A percentile compares a stretch with the other conserved stretches of the same genome.
phyloP scores from a whole-genome alignment of 768 basidiomycete species.

The Pleurotus platypus region DNA sequence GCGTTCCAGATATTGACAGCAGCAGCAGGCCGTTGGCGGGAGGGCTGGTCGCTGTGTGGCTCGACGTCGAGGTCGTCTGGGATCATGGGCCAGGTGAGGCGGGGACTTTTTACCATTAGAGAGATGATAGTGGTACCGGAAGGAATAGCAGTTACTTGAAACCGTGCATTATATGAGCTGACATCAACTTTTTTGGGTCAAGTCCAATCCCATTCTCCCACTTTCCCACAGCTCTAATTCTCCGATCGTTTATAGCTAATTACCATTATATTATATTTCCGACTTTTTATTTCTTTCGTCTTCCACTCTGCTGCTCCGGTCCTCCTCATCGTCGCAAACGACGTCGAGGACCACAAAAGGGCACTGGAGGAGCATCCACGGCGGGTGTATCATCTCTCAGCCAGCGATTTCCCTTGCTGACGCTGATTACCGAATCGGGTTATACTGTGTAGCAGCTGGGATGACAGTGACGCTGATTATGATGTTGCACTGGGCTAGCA shows the following conservation, averaged over 20 bases:
- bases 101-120: constrained; percentile 4
- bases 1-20: constrained; percentile 12
- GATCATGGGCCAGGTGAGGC: neutral
- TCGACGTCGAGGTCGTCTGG: neutral
- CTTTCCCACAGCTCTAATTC: constrained; percentile 7
- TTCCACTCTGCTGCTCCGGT: neutral
- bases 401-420: neutral
- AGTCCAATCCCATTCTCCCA: constrained; percentile 3
- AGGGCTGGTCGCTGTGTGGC: constrained; percentile 24
- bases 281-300: neutral
- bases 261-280: neutral
- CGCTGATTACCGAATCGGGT: neutral
- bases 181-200: constrained; percentile 7
- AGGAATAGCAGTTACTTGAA: neutral
- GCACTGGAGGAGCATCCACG: neutral
- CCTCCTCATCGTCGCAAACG: neutral
- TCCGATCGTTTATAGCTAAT: constrained; percentile 4
- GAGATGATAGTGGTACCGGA: neutral
- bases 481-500: neutral
- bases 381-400: neutral
- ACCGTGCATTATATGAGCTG: constrained; percentile 7
- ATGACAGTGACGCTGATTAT: neutral
- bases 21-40: constrained; percentile 19
- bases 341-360: neutral
- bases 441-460: neutral